Evolutionary conservation across 2,329 filamentous ascomycete genomes (phyloP), one percentile per base, ranked within the genome.

Genomic region (Trichoderma koningii): DNA sequence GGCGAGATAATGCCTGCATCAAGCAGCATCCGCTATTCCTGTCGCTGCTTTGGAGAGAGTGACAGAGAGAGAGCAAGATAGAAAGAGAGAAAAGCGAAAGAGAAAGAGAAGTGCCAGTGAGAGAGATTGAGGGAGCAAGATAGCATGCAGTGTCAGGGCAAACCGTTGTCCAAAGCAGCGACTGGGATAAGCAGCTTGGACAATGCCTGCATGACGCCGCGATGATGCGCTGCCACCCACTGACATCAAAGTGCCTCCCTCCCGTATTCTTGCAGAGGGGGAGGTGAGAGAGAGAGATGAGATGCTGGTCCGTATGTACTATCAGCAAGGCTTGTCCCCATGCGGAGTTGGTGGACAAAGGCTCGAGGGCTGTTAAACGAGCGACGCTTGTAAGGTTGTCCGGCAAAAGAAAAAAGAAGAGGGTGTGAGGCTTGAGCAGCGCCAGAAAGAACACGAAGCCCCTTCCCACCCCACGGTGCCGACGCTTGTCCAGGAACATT

Each of bases 401-500:
- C 21, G 47, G 34, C 15, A 55, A 12, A 23, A 15, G 42, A 41
- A 41, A 34, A 51, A 34, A 14, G 42, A 50, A 28, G 47, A 52
- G 57, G 47, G 57, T 61, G 57, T 61, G 57, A 30, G 30, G 30
- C 30, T 30, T 30, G 30, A 42, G 47, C 30, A 44, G 23, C 34
- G n/a, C 21, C 30, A 61, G 57, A 52, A 61, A 61, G 57, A 52
- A 61, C 57, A 51, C 57, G 57, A 61, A 61, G 57, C 47, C 38
- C 9, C 4, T 28, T 28, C 28, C 28, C 28, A 6, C 28, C 28
- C 28, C 28, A 6, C 17, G 57, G 45, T 42, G 17, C 57, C 44
- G 45, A 44, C 47, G 57, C 57, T 61, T 61, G 45, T 44, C 56
- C 56, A 60, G 56, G 56, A 60, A 60, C 56, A 60, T 60, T 38